Percentiles rank a stretch among this genome's conserved stretches.
Evolutionary conservation across 2,329 filamentous ascomycete genomes (phyloP).

Genomic region (Coniochaeta sp.): DNA sequence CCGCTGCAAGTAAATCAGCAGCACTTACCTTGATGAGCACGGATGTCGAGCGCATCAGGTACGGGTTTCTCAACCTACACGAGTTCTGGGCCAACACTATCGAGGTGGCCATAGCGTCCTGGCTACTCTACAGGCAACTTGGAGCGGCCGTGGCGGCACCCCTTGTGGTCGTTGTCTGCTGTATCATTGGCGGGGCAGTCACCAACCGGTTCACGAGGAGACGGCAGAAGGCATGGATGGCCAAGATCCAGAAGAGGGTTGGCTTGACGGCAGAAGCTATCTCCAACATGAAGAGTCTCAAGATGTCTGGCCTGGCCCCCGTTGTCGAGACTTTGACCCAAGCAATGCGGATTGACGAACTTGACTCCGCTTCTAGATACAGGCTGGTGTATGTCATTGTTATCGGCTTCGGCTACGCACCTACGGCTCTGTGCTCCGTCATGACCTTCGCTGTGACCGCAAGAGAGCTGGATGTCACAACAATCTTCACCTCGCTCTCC

Average conservation of each 20-base stretch:
- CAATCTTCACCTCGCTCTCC: conserved; percentile 12
- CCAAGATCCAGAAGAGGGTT: conserved; percentile 14
- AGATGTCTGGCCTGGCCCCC: conserved; percentile 27
- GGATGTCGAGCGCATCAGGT: no score
- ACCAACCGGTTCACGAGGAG: conserved; percentile 3
- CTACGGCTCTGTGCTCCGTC: conserved; percentile 8
- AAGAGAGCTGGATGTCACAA: conserved; percentile 8
- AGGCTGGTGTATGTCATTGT: conserved; percentile 11
- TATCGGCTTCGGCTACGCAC: conserved; percentile 10
- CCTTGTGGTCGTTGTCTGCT: neutral
- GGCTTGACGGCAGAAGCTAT: conserved; percentile 20
- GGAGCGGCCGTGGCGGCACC: neutral
- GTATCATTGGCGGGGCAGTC: neutral
- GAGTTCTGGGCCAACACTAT: no score
- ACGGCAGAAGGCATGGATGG: conserved; percentile 17
- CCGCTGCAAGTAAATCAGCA: no score
- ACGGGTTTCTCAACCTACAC: no score
- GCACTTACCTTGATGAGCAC: no score
- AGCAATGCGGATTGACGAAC: conserved; percentile 24
- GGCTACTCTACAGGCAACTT: neutral
- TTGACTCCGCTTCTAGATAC: conserved; percentile 20
- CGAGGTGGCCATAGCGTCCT: neutral
- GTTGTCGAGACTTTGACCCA: conserved; percentile 24
- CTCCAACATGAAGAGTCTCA: conserved; percentile 29
- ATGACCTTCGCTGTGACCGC: conserved; percentile 12